These are phyloP conservation scores for Corynascus novoguineensis DNA, from an alignment of 495 filamentous ascomycete species.

Conservation along the genomic window DNA sequence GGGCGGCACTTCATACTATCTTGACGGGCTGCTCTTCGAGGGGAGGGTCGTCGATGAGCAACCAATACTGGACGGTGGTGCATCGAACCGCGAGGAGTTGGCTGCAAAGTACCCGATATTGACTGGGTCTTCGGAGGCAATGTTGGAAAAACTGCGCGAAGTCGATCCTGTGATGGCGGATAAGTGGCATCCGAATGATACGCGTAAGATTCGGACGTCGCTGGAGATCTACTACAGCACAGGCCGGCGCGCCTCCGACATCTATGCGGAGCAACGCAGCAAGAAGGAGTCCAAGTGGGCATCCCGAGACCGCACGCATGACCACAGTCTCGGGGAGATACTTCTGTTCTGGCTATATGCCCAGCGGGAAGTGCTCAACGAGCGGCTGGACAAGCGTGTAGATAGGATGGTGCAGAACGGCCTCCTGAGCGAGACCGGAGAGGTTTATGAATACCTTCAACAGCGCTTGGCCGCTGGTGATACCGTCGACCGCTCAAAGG, in stretches of 20 bases:
- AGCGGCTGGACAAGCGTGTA: slow-evolving; percentile 69
- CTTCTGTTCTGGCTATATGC: slow-evolving; percentile 88
- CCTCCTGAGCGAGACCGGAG: slow-evolving; percentile 59
- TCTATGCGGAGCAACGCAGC: slow-evolving; percentile 70
- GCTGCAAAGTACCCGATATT: slow-evolving; percentile 63
- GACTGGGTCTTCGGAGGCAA: slow-evolving; percentile 57
- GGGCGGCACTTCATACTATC: slow-evolving; percentile 93
- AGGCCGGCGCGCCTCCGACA: slow-evolving; percentile 72
- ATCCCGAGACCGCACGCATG: slow-evolving; percentile 10
- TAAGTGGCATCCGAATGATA: slow-evolving; percentile 90
- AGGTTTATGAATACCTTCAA: slow-evolving; percentile 52
- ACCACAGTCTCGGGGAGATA: slow-evolving; percentile 50
- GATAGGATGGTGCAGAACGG: slow-evolving; percentile 76
- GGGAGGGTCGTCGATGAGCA: slow-evolving; percentile 54
- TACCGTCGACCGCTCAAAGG: slow-evolving; percentile 61
- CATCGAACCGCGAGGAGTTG: slow-evolving; percentile 30
- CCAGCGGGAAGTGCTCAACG: slow-evolving; percentile 55
- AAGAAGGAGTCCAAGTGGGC: slow-evolving; percentile 26
- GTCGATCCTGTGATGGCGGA: slow-evolving; percentile 88
- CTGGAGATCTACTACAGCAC: slow-evolving; percentile 83
- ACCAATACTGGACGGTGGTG: slow-evolving; percentile 22
- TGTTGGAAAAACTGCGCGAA: slow-evolving; percentile 64
- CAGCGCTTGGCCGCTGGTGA: slow-evolving; percentile 44
- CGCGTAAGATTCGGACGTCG: slow-evolving; percentile 81
- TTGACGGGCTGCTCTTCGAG: slow-evolving; percentile 77